phyloP scores from a whole-genome alignment of 441 rosid species.

The Bruguiera hainesii region DNA sequence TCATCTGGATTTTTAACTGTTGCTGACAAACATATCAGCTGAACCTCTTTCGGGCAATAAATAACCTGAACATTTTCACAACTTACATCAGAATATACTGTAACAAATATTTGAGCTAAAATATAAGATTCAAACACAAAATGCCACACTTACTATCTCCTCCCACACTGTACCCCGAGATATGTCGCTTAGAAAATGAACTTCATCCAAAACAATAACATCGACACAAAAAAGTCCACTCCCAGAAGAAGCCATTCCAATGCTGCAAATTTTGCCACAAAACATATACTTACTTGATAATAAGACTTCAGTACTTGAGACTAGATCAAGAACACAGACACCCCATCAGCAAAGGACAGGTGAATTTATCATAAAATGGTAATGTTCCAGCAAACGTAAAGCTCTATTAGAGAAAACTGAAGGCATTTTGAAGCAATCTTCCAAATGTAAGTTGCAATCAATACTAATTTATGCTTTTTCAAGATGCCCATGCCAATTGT shows the following conservation, averaged over 20 bases:
- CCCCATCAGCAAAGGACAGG: no score
- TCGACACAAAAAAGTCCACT: constrained; percentile 87
- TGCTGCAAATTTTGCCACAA: constrained; percentile 43
- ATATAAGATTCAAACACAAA: constrained; percentile 1
- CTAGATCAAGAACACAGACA: constrained; percentile 1
- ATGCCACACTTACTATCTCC: constrained; percentile 74
- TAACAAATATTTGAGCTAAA: constrained; percentile 6
- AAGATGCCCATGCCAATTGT: no score
- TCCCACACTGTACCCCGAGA: constrained; percentile 99
- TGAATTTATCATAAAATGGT: no score
- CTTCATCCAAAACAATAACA: constrained; percentile 87
- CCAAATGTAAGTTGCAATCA: no score
- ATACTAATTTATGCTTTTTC: no score
- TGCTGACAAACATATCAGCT: constrained; percentile 86
- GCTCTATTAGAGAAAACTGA: no score
- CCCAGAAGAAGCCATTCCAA: constrained; percentile 85
- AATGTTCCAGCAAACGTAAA: no score
- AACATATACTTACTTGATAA: constrained; percentile 14
- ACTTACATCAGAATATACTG: constrained; percentile 3
- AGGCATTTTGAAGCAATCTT: no score
- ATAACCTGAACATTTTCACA: constrained; percentile 51
- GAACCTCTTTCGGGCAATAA: constrained; percentile 91
- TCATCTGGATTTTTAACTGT: constrained; percentile 97
- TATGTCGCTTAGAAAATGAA: constrained; percentile 94
- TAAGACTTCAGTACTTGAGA: neutral